phyloP scores from a whole-genome alignment of 768 basidiomycete species.

The Leccinum aurantiacum region DNA sequence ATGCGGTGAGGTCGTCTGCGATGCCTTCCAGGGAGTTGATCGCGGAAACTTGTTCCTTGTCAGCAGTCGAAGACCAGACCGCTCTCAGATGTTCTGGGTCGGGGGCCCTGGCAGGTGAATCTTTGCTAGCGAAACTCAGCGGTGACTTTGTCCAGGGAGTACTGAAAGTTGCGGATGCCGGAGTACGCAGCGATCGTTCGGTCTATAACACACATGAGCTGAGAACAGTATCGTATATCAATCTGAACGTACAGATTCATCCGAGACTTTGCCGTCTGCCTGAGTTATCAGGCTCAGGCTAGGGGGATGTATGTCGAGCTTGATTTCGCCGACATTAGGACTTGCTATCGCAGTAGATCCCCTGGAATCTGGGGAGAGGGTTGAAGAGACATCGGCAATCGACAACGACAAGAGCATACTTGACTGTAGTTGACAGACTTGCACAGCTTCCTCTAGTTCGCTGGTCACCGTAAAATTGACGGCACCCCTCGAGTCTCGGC shows the following conservation, averaged over 20 bases:
- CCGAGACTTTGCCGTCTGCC: conserved; percentile 50
- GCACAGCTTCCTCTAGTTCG: conserved; percentile 53
- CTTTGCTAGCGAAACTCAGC: conserved; percentile 59
- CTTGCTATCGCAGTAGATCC: conserved; percentile 9
- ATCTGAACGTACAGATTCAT: conserved; percentile 49
- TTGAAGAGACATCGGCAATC: conserved; percentile 11
- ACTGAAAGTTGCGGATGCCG: conserved; percentile 38
- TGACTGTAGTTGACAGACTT: conserved; percentile 13
- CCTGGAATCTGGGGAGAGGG: conserved; percentile 6
- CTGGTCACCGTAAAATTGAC: conserved; percentile 81
- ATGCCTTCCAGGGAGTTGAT: conserved; percentile 85
- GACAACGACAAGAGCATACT: conserved; percentile 30
- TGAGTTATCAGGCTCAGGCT: conserved; percentile 26
- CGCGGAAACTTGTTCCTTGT: conserved; percentile 62
- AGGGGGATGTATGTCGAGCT: conserved; percentile 15
- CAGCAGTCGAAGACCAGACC: conserved; percentile 78
- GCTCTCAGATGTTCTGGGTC: conserved; percentile 86
- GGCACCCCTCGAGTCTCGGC: conserved; percentile 44
- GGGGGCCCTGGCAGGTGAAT: conserved; percentile 64
- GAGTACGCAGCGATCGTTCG: conserved; percentile 48
- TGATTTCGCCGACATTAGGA: conserved; percentile 11
- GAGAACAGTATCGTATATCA: conserved; percentile 2
- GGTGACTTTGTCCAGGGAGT: conserved; percentile 54
- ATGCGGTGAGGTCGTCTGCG: conserved; percentile 73
- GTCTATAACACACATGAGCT: conserved; percentile 30